A percentile compares a stretch with the other conserved stretches of the same genome.
Evolutionary conservation across 495 filamentous ascomycete genomes (phyloP).

Genomic region (Penicillium malachiteum): DNA sequence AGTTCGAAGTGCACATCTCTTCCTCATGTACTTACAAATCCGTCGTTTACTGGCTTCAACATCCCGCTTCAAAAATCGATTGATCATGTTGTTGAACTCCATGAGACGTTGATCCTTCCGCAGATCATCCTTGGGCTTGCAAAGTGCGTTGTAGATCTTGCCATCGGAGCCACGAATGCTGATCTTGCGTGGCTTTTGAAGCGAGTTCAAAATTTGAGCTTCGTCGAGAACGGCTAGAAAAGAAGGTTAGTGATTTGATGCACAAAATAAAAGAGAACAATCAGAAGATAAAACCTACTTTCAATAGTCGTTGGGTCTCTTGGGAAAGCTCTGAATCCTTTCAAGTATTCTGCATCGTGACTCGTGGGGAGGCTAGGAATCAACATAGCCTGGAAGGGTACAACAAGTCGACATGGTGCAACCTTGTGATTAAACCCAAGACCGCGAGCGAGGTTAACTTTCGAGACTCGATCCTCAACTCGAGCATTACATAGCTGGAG

Average conservation of each 20-base stretch:
- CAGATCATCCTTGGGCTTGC: constrained; percentile 97
- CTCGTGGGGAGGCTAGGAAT: constrained; percentile 76
- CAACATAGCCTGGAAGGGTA: constrained; percentile 82
- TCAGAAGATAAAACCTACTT: constrained; percentile 29
- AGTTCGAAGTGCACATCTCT: not conserved
- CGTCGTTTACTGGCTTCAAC: constrained; percentile 83
- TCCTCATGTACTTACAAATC: constrained; percentile 52
- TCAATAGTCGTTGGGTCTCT: constrained; percentile 60
- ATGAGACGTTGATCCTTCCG: constrained; percentile 96
- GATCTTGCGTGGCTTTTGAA: constrained; percentile 90
- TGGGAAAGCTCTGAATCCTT: constrained; percentile 80
- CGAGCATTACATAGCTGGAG: constrained; percentile 74
- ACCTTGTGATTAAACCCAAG: constrained; percentile 81
- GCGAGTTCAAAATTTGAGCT: constrained; percentile 82
- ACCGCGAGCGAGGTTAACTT: constrained; percentile 69
- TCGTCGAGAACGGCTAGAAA: constrained; percentile 69
- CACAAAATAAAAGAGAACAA: constrained; percentile 19
- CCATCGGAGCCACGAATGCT: constrained; percentile 87
- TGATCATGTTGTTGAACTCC: constrained; percentile 99
- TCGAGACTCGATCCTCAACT: constrained; percentile 66
- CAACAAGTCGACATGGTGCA: constrained; percentile 78
- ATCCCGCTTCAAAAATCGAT: constrained; percentile 85
- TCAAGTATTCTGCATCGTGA: constrained; percentile 63
- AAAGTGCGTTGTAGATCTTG: constrained; percentile 79
- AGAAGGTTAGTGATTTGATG: constrained; percentile 36